Conservation (phyloP, 441 rosid species). For the Pelargonium citronellum region DNA sequence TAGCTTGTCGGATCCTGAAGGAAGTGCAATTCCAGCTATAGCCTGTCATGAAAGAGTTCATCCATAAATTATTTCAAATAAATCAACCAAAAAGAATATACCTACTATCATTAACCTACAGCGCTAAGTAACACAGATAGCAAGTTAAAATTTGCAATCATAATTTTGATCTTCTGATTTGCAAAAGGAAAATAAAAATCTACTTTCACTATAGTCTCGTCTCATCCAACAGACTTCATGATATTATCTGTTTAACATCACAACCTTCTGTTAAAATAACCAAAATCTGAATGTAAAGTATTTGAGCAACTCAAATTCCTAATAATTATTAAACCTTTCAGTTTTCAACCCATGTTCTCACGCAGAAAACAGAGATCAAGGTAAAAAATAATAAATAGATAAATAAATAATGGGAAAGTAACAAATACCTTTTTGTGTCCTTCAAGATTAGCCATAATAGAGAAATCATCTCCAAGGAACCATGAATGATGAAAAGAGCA, state of each 20-base stretch:
- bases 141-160: too few relatives aligned
- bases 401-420: background rate
- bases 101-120: too few relatives aligned
- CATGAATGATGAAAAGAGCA: slow-evolving; percentile 48
- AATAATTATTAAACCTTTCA: too few relatives aligned
- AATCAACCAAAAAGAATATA: background rate
- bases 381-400: background rate
- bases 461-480: slow-evolving; percentile 38
- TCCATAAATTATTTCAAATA: background rate
- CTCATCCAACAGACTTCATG: too few relatives aligned
- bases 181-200: too few relatives aligned
- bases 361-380: background rate
- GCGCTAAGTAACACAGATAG: too few relatives aligned
- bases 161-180: too few relatives aligned
- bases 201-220: too few relatives aligned
- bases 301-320: too few relatives aligned
- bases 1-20: slow-evolving; percentile 38
- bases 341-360: background rate
- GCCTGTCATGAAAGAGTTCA: slow-evolving; percentile 19
- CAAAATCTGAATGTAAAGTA: too few relatives aligned
- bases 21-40: slow-evolving; percentile 35
- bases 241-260: too few relatives aligned
- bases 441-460: slow-evolving; percentile 38
- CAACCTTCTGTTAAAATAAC: too few relatives aligned
- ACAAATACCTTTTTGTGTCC: slow-evolving; percentile 45